Percentiles rank a stretch among this genome's conserved stretches.
Evolutionary conservation across 306 rosid genomes (phyloP).

Genomic region (Quillaja saponaria): DNA sequence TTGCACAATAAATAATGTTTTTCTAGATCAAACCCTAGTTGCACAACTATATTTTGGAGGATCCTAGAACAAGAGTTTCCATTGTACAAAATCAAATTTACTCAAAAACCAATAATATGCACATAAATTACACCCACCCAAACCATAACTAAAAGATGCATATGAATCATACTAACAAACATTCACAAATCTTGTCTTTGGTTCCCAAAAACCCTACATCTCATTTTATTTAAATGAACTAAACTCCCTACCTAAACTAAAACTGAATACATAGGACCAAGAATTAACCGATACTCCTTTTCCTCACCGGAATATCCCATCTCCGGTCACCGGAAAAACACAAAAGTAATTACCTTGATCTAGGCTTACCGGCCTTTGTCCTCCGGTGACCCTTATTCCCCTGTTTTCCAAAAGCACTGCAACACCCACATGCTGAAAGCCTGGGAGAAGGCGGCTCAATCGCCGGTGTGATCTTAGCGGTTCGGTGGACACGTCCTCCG

Average conservation of each 20-base stretch:
- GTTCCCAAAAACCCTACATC: conserved; percentile 7
- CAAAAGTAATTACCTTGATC: conserved; percentile 38
- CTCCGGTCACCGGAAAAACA: conserved; percentile 21
- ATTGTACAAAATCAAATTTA: conserved; percentile 29
- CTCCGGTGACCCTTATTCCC: conserved; percentile 34
- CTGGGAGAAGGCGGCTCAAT: conserved; percentile 87
- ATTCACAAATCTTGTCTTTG: conserved; percentile 9
- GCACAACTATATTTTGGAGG: conserved; percentile 25
- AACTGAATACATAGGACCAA: not conserved
- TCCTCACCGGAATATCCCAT: conserved; percentile 17
- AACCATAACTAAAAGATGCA: conserved; percentile 7
- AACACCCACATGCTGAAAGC: conserved; percentile 71
- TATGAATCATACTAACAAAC: not conserved
- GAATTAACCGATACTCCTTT: not conserved
- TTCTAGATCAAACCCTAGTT: conserved; percentile 1
- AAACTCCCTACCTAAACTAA: conserved; percentile 3
- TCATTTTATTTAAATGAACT: conserved; percentile 9
- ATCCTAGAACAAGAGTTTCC: conserved; percentile 10
- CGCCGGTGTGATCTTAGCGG: conserved; percentile 60
- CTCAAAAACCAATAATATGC: conserved; percentile 19
- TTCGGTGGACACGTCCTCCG: conserved; percentile 53
- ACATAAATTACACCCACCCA: conserved; percentile 42
- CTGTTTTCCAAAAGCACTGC: conserved; percentile 57
- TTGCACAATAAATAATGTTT: not conserved
- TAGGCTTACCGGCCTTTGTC: conserved; percentile 39